Conservation (phyloP, 2,329 filamentous ascomycete species). For the Phyllosticta paracitricarpa region DNA sequence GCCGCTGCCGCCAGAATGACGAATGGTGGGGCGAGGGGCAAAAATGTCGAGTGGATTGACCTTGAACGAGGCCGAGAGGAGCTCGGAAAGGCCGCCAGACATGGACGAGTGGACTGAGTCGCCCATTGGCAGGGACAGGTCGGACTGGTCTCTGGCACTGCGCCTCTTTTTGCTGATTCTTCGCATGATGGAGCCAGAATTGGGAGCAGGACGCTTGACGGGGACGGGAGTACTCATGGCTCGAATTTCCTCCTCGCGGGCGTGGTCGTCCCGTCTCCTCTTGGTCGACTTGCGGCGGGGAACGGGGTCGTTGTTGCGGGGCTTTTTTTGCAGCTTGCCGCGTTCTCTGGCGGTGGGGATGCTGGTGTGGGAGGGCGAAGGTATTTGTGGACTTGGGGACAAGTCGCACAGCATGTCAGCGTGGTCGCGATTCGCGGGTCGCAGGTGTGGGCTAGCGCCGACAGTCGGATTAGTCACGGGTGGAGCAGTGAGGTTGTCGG, state of each 20-base stretch:
- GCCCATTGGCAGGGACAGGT: constrained; percentile 63
- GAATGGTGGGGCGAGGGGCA: constrained; percentile 74
- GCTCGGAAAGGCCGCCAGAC: constrained; percentile 58
- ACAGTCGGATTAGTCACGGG: constrained; percentile 28
- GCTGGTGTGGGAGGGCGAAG: constrained; percentile 22
- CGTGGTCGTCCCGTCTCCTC: constrained; percentile 61
- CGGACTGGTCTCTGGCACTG: constrained; percentile 51
- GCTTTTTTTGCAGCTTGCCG: constrained; percentile 46
- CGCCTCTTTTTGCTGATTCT: constrained; percentile 58
- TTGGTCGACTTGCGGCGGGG: constrained; percentile 63
- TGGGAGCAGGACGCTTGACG: constrained; percentile 50
- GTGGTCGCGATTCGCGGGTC: constrained; percentile 30
- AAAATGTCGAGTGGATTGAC: constrained; percentile 73
- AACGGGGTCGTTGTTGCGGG: constrained; percentile 45
- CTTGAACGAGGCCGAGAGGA: constrained; percentile 57
- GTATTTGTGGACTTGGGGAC: constrained; percentile 19
- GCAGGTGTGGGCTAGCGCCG: constrained; percentile 38
- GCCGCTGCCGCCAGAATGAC: constrained; percentile 46
- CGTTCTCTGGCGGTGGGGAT: constrained; percentile 28
- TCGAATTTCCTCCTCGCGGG: constrained; percentile 79
- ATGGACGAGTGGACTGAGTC: constrained; percentile 68
- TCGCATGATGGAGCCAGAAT: constrained; percentile 50
- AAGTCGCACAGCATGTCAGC: constrained; percentile 37
- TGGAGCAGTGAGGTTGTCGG: constrained; percentile 39
- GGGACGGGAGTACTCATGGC: constrained; percentile 66